Evolutionary conservation across 140 eudicot species (phyloP), one percentile per base, ranked within the genome.

Genomic region (Oenanthe javanica): DNA sequence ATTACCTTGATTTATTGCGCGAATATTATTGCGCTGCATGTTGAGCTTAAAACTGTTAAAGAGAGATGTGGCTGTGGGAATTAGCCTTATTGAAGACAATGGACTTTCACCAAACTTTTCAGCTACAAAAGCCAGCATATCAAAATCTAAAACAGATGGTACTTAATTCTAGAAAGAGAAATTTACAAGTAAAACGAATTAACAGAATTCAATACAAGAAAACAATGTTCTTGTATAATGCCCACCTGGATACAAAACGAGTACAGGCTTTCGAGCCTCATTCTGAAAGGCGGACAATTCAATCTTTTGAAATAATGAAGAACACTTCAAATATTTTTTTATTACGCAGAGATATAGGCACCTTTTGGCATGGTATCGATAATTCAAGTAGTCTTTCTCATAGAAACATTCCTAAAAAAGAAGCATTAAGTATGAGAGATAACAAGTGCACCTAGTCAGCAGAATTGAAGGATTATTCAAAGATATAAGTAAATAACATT

Each of bases 341-440:
- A 95, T 89, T 51, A 90, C 72, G 80, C 95, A 88, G 9, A 95
- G 97, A 84, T 95, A 95, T 76, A 95, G 90, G 80, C 86, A 92
- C 85, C 99, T 88, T 87, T 95, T 95, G 78, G 96, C 97, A 90
- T 95, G 97, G 89, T 95, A 95, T 52, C 97, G 87, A 81, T 95
- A 81, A 84, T 95, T 95, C 85, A 95, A 85, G 79, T 84, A 92
- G 88, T 95, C 99, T 83, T 95, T 95, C 85, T 92, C 97, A 84
- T 83, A 91, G 82, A 95, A 92, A 80, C 97, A 92, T 84, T 90
- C 96, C 99, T 95, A 93, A 81, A 77, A 82, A 76, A 61, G 47
- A 70, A 72, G 81, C 79, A 61, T 5, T 48, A 54, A 71, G 47
- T 14, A 15, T 51, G 15, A 43, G 80, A 15, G 18, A 25, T 67